A percentile compares a stretch with the other conserved stretches of the same genome.
phyloP scores from a whole-genome alignment of 2,329 filamentous ascomycete genomes.

The Hypomyces perniciosus region DNA sequence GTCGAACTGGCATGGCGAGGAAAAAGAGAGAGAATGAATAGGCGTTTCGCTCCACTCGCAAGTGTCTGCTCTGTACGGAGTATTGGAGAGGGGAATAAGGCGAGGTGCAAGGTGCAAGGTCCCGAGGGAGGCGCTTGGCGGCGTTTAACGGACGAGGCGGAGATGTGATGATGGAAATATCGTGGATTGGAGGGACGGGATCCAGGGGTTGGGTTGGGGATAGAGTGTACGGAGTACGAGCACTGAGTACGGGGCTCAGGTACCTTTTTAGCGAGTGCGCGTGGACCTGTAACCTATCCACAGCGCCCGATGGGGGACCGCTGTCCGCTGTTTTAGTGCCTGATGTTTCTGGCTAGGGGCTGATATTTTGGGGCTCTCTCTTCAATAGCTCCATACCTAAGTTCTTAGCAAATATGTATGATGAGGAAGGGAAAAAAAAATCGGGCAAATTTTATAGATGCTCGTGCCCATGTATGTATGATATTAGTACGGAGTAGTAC shows the following conservation, averaged over 20 bases:
- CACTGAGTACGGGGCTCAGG: background rate
- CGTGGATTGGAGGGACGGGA: background rate
- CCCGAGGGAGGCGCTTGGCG: conserved; percentile 1
- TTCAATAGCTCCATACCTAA: background rate
- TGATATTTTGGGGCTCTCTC: background rate
- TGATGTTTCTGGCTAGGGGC: conserved; percentile 13
- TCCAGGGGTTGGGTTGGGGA: background rate
- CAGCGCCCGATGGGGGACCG: conserved; percentile 3
- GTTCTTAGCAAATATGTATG: too few relatives aligned
- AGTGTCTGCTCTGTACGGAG: background rate
- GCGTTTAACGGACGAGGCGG: conserved; percentile 9
- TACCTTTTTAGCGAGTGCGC: conserved; percentile 2
- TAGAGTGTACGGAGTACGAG: background rate
- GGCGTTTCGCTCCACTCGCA: background rate
- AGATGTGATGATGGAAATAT: conserved; percentile 5
- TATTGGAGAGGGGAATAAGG: too few relatives aligned
- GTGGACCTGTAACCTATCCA: conserved; percentile 2
- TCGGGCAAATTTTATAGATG: too few relatives aligned
- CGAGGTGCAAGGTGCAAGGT: too few relatives aligned
- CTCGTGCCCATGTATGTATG: too few relatives aligned
- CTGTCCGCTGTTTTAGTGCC: conserved; percentile 7
- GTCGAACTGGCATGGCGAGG: conserved; percentile 19
- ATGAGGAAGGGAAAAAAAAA: too few relatives aligned
- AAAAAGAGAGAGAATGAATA: background rate
- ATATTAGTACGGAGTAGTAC: too few relatives aligned